phyloP scores from a whole-genome alignment of 2,329 filamentous ascomycete genomes.

The Chaetoscypha palmicola region DNA sequence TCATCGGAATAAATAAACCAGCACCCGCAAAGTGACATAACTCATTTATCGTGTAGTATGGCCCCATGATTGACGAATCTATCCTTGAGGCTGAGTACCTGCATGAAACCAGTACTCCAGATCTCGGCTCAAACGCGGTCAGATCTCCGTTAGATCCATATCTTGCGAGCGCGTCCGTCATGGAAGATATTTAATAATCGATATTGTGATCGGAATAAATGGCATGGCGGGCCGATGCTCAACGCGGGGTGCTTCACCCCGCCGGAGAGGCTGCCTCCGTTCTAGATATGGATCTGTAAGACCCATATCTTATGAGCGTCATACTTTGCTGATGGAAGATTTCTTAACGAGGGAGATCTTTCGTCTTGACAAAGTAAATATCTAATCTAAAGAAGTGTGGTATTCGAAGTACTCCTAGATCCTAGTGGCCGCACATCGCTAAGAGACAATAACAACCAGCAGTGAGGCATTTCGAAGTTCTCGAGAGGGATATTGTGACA shows the following conservation, averaged over 20 bases:
- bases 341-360: too few species aligned
- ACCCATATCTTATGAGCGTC: background rate
- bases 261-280: background rate
- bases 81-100: constrained; percentile 5
- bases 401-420: too few species aligned
- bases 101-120: background rate
- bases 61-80: background rate
- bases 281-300: background rate
- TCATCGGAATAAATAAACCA: background rate
- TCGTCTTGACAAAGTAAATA: too few species aligned
- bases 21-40: background rate
- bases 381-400: too few species aligned
- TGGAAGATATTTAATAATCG: too few species aligned
- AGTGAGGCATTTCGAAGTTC: too few species aligned
- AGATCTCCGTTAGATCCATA: background rate
- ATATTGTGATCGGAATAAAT: too few species aligned
- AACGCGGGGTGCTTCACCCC: background rate
- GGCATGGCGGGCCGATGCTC: background rate
- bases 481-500: too few species aligned
- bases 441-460: too few species aligned
- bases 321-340: background rate
- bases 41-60: too few species aligned
- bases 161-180: background rate
- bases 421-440: too few species aligned
- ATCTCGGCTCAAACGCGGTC: background rate